Evolutionary conservation across 2,329 filamentous ascomycete genomes (phyloP), one percentile per base, ranked within the genome.

Genomic region (Scleromitrula shiraiana): DNA sequence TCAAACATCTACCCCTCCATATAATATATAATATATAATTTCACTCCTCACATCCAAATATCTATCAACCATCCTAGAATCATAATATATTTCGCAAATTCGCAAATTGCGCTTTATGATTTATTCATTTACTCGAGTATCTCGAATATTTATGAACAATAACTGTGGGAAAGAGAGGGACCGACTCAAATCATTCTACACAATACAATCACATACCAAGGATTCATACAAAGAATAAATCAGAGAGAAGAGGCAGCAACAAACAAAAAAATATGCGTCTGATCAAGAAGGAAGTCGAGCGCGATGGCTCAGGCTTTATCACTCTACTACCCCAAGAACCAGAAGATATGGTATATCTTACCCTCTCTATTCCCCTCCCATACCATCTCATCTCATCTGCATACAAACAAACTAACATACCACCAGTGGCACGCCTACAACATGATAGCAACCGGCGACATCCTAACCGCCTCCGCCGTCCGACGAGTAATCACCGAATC

Each of bases 341-440:
- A 42, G 83, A 87, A 67, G 83, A 88, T 58, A 87, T 88, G 83
- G 79, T 82, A 69, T 54, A 59, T 17, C 53, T 45, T 46, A 10
- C 10, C 3, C 32, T 7, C n/a, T 15, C 7, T 6, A 7, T 6
- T 2, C 17, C 12, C 20, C 20, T 29, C 45, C 12, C 20, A 38
- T 42, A 45, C 27, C 3, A 35, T 20, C 20, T n/a, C 12, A 49
- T 38, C 37, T 35, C 53, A 35, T n/a, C n/a, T n/a, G n/a, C n/a
- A n/a, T n/a, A n/a, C n/a, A n/a, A n/a, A n/a, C n/a, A n/a, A 41
- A 8, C 22, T 39, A 15, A 20, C 36, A 53, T 19, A 14, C 23
- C 5, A 5, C 5, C 23, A 83, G 80, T 88, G 83, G 83, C 83
- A 86, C 62, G 78, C 80, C 54, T 86, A 82, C 70, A 87, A 88